phyloP scores from a whole-genome alignment of 2,329 filamentous ascomycete species.

The Blastomyces silverae region DNA sequence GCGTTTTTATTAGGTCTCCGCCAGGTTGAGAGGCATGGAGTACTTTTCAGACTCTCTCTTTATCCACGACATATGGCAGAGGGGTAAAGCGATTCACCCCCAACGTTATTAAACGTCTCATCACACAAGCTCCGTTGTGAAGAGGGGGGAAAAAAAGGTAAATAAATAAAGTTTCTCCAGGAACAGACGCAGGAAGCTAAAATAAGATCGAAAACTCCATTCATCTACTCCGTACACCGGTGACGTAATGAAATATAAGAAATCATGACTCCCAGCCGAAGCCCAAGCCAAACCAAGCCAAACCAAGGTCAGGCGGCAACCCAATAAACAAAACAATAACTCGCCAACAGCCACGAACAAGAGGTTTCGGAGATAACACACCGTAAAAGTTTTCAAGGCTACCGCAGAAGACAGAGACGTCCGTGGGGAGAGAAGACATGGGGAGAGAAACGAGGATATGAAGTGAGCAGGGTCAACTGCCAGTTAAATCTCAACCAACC shows the following conservation, averaged over 20 bases:
- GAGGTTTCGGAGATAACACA: neutral
- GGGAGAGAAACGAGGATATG: neutral
- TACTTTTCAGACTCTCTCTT: neutral
- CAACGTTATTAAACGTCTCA: neutral
- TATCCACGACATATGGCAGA: neutral
- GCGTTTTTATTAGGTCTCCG: no score
- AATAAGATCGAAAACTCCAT: neutral
- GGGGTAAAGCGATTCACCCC: neutral
- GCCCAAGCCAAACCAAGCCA: neutral
- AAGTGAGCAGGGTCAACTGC: neutral
- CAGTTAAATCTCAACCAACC: neutral
- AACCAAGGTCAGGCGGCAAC: neutral
- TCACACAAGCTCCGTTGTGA: neutral
- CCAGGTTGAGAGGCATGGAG: neutral
- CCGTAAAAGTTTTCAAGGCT: neutral
- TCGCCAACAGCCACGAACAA: neutral
- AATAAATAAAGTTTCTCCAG: neutral
- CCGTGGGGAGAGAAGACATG: neutral
- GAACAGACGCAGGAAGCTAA: neutral
- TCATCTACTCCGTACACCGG: no score
- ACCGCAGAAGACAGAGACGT: neutral
- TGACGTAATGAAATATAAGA: neutral
- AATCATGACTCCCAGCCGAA: neutral
- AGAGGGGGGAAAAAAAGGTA: no score
- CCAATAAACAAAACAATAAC: neutral